phyloP scores from a whole-genome alignment of 768 basidiomycete genomes.

The Lyophyllum decastes region DNA sequence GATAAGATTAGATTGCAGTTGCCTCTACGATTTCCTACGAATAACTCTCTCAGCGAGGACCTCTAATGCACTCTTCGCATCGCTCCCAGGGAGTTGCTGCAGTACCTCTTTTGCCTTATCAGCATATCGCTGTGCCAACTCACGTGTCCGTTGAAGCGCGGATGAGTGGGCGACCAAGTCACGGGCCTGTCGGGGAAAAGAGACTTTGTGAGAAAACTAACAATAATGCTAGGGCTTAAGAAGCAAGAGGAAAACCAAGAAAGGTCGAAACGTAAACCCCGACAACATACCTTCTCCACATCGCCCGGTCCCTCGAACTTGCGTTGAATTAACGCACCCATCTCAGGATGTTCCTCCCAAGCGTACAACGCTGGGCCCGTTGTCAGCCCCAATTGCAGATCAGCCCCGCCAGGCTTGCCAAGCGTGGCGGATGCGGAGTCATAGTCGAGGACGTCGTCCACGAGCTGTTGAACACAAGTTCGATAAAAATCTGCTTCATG shows the following conservation, averaged over 20 bases:
- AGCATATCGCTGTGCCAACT: conserved; percentile 77
- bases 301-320: conserved; percentile 84
- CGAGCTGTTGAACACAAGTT: conserved; percentile 55
- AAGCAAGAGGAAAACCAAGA: not conserved
- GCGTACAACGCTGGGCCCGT: conserved; percentile 95
- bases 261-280: not conserved
- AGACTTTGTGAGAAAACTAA: not conserved
- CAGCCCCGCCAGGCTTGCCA: conserved; percentile 91
- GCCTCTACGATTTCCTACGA: conserved; percentile 39
- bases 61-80: conserved; percentile 77
- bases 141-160: conserved; percentile 79
- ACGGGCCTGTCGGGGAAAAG: conserved; percentile 54
- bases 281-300: conserved; percentile 71
- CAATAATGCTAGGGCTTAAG: not conserved
- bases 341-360: conserved; percentile 89
- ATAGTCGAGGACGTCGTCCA: conserved; percentile 95
- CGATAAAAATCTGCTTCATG: not conserved
- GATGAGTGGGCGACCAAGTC: conserved; percentile 74
- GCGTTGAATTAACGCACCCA: conserved; percentile 83
- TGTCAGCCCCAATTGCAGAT: conserved; percentile 80
- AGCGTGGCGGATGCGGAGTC: conserved; percentile 73
- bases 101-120: conserved; percentile 78
- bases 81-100: conserved; percentile 74
- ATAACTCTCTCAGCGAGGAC: conserved; percentile 77
- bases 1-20: not conserved